A percentile compares a stretch with the other conserved stretches of the same genome.
Evolutionary conservation across 129 eudicot species (phyloP).

Genomic region (Logfia minima): DNA sequence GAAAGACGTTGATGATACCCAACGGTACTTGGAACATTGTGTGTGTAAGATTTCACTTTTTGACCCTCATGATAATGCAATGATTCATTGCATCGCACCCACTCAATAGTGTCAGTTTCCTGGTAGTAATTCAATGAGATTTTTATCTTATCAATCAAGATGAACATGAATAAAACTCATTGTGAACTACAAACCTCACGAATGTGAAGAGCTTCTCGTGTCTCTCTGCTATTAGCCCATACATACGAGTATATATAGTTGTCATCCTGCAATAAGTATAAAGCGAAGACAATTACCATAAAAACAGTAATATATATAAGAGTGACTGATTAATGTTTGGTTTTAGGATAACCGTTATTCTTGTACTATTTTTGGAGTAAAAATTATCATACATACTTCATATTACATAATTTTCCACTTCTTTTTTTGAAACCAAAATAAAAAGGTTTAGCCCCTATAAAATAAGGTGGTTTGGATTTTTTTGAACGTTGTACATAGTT

Average conservation of each 20-base stretch:
- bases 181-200: constrained; percentile 23
- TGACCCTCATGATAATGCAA: neutral
- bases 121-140: constrained; percentile 1
- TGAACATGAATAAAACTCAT: neutral
- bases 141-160: neutral
- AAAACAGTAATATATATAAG: neutral
- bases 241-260: constrained; percentile 14
- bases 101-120: constrained; percentile 20
- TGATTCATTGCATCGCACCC: constrained; percentile 30
- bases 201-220: constrained; percentile 28
- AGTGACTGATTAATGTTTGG: neutral
- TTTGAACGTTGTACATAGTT: neutral
- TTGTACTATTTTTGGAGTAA: neutral
- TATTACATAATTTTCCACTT: neutral
- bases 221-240: constrained; percentile 36
- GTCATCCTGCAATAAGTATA: neutral
- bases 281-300: neutral
- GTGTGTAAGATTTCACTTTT: constrained; percentile 7
- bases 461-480: neutral
- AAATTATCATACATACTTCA: too few relatives aligned
- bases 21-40: constrained; percentile 12
- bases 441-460: neutral
- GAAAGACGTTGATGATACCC: constrained; percentile 25
- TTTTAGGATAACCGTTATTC: neutral
- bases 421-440: neutral